Conservation (phyloP, 768 basidiomycete species). For the Xerocomellus intermedius region DNA sequence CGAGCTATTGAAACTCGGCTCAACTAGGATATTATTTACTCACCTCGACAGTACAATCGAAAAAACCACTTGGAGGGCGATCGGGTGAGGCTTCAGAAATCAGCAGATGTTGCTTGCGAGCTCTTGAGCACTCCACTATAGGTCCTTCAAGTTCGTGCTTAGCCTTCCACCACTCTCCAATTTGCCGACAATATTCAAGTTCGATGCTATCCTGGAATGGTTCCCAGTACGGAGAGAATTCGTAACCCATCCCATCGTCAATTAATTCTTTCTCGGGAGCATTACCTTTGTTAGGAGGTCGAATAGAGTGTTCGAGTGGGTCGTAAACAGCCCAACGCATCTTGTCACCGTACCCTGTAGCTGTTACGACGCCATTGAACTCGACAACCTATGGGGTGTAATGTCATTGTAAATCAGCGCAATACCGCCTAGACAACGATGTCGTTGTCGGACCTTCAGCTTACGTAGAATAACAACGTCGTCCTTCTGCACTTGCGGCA, state of each 20-base stretch:
- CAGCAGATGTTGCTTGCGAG: conserved; percentile 42
- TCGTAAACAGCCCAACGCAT: conserved; percentile 59
- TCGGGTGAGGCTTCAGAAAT: conserved; percentile 51
- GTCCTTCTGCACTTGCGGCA: conserved; percentile 48
- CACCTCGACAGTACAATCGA: conserved; percentile 66
- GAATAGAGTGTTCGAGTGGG: conserved; percentile 35
- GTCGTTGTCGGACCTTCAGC: conserved; percentile 42
- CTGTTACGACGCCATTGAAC: conserved; percentile 33
- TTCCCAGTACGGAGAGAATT: conserved; percentile 45
- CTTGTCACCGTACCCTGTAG: conserved; percentile 45
- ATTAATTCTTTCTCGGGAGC: conserved; percentile 36
- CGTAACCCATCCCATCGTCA: conserved; percentile 37
- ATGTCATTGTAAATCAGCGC: background rate
- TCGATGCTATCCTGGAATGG: conserved; percentile 37
- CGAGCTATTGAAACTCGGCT: background rate
- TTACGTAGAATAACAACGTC: conserved; percentile 51
- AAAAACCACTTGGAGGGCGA: conserved; percentile 47
- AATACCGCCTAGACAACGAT: background rate
- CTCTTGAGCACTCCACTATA: conserved; percentile 8
- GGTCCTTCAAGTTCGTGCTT: conserved; percentile 20
- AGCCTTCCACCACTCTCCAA: conserved; percentile 54
- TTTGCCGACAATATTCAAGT: conserved; percentile 40
- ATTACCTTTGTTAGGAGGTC: conserved; percentile 37
- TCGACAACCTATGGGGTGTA: conserved; percentile 30
- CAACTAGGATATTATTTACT: conserved; percentile 2